phyloP scores from a whole-genome alignment of 495 filamentous ascomycete genomes.

The Xylaria bambusicola region DNA sequence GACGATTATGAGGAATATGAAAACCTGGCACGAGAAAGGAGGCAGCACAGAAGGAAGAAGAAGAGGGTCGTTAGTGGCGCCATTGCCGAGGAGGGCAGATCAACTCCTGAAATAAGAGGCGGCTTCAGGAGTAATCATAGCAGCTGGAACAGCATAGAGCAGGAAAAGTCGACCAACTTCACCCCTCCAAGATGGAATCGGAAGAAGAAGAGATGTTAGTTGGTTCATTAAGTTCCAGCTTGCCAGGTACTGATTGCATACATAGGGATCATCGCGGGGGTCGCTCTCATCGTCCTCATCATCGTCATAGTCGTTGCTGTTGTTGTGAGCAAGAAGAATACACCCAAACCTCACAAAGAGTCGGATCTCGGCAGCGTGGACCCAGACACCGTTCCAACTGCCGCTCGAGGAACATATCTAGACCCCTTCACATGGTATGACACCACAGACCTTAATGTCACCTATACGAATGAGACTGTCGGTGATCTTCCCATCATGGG shows the following conservation, averaged over 20 bases:
- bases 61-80: slow-evolving; percentile 68
- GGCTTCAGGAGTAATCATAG: slow-evolving; percentile 37
- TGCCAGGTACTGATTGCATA: slow-evolving; percentile 22
- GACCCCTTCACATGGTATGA: slow-evolving; percentile 95
- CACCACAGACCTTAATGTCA: slow-evolving; percentile 89
- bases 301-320: slow-evolving; percentile 77
- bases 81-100: slow-evolving; percentile 65
- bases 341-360: slow-evolving; percentile 37
- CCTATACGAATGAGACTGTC: slow-evolving; percentile 82
- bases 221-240: background rate
- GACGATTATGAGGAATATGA: slow-evolving; percentile 24
- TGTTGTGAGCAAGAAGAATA: slow-evolving; percentile 68
- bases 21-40: slow-evolving; percentile 25
- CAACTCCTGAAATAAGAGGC: slow-evolving; percentile 32
- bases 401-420: slow-evolving; percentile 71
- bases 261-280: slow-evolving; percentile 55
- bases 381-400: slow-evolving; percentile 62
- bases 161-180: slow-evolving; percentile 32
- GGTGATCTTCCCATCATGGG: slow-evolving; percentile 91
- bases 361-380: slow-evolving; percentile 61
- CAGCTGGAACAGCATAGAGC: slow-evolving; percentile 42
- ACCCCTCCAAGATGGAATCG: slow-evolving; percentile 26
- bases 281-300: slow-evolving; percentile 60
- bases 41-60: slow-evolving; percentile 43
- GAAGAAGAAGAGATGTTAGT: slow-evolving; percentile 55